Percentiles rank a stretch among this genome's conserved stretches.
These are phyloP conservation scores for Pseudopyricularia javanii DNA, from an alignment of 2,329 filamentous ascomycete species.

Conservation along the genomic window DNA sequence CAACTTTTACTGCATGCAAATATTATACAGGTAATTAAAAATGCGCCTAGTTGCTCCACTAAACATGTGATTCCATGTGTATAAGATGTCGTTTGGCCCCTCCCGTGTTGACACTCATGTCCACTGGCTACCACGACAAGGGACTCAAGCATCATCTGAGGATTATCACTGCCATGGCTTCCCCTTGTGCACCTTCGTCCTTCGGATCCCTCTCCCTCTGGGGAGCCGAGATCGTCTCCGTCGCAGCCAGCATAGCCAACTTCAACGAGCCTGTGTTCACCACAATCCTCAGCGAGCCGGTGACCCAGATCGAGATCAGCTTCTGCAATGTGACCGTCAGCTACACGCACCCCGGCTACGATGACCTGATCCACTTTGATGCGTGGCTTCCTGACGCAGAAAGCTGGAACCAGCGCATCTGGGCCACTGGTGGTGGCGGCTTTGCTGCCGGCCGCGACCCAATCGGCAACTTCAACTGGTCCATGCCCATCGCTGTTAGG, in stretches of 20 bases:
- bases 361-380: slow-evolving; percentile 18
- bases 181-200: not conserved
- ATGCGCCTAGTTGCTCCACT: too few species aligned
- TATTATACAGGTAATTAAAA: too few species aligned
- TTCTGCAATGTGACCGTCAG: slow-evolving; percentile 25
- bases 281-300: not conserved
- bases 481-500: not conserved
- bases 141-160: too few species aligned
- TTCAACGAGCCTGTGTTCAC: not conserved
- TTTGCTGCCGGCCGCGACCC: slow-evolving; percentile 11
- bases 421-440: slow-evolving; percentile 20
- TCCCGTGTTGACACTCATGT: too few species aligned
- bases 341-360: slow-evolving; percentile 21
- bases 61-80: too few species aligned
- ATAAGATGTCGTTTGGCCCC: too few species aligned
- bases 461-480: not conserved
- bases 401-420: slow-evolving; percentile 19
- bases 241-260: not conserved
- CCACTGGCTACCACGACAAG: too few species aligned
- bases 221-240: not conserved
- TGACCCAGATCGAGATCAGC: not conserved
- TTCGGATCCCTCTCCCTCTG: not conserved
- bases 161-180: not conserved
- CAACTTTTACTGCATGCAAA: too few species aligned
- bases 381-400: slow-evolving; percentile 17